Conservation (phyloP, 768 basidiomycete species). For the Gloeostereum incarnatum region DNA sequence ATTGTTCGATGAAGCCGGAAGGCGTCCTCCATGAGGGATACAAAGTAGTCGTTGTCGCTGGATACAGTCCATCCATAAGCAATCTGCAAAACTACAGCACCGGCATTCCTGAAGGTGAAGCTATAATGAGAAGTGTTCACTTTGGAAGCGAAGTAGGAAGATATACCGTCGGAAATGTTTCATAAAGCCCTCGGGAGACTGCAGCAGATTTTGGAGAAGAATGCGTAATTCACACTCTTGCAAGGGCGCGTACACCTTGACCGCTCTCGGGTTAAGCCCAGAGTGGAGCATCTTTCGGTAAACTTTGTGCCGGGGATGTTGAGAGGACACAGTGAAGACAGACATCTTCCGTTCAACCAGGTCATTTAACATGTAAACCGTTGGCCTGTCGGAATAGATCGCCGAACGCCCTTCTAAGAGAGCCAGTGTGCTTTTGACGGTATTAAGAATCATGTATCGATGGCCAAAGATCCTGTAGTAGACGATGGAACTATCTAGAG, state of each 20-base stretch:
- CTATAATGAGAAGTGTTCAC: constrained; percentile 12
- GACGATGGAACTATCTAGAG: neutral
- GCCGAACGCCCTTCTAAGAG: neutral
- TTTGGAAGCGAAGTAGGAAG: neutral
- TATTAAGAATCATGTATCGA: neutral
- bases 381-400: neutral
- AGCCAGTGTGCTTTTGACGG: neutral
- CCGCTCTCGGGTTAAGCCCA: constrained; percentile 24
- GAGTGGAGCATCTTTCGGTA: too few species aligned
- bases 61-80: constrained; percentile 30
- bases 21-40: constrained; percentile 20
- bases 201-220: constrained; percentile 18
- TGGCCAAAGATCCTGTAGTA: neutral
- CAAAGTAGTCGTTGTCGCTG: constrained; percentile 22
- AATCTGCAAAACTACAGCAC: constrained; percentile 24
- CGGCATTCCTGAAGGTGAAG: constrained; percentile 18
- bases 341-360: too few species aligned
- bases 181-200: constrained; percentile 21
- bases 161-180: constrained; percentile 14
- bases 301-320: too few species aligned
- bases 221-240: constrained; percentile 19
- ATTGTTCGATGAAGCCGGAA: constrained; percentile 16
- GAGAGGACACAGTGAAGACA: too few species aligned
- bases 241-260: constrained; percentile 19
- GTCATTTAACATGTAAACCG: neutral